Percentiles rank a stretch among this genome's conserved stretches.
phyloP scores from a whole-genome alignment of 805 yeast genomes.

The Pichia phayaonensis region DNA sequence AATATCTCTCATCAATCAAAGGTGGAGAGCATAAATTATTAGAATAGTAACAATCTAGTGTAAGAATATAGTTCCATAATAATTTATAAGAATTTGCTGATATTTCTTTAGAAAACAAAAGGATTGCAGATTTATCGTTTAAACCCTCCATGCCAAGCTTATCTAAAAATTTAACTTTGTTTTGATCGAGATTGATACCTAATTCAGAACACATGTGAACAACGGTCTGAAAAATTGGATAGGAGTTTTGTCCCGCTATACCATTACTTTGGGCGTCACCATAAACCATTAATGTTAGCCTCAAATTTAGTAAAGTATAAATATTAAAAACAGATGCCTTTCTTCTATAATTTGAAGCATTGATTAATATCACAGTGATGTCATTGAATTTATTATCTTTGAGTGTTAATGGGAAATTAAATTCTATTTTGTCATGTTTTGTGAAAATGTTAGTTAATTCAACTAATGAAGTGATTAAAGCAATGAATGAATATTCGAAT shows the following conservation, averaged over 20 bases:
- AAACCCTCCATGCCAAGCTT: background rate
- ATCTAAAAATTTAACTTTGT: constrained; percentile 4
- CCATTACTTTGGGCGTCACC: constrained; percentile 11
- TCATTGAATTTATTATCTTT: constrained; percentile 4
- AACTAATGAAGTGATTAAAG: constrained; percentile 10
- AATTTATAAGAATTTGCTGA: constrained; percentile 1
- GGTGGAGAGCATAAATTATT: constrained; percentile 8
- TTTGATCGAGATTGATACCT: constrained; percentile 9
- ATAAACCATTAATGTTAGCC: constrained; percentile 10
- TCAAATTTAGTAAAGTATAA: constrained; percentile 6
- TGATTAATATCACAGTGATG: constrained; percentile 7
- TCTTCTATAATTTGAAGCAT: constrained; percentile 8
- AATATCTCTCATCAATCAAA: constrained; percentile 11
- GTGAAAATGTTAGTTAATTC: constrained; percentile 8
- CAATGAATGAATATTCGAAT: constrained; percentile 10
- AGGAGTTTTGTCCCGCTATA: constrained; percentile 5
- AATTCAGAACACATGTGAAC: constrained; percentile 6
- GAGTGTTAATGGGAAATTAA: background rate
- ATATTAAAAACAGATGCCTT: constrained; percentile 6
- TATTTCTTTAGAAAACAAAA: constrained; percentile 7
- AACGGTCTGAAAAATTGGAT: constrained; percentile 10
- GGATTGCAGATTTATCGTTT: background rate
- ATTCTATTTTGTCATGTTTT: background rate
- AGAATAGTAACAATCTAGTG: constrained; percentile 11
- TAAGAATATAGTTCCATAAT: constrained; percentile 15